Evolutionary conservation across 495 filamentous ascomycete species (phyloP).

Genomic region (Neurospora discreta): DNA sequence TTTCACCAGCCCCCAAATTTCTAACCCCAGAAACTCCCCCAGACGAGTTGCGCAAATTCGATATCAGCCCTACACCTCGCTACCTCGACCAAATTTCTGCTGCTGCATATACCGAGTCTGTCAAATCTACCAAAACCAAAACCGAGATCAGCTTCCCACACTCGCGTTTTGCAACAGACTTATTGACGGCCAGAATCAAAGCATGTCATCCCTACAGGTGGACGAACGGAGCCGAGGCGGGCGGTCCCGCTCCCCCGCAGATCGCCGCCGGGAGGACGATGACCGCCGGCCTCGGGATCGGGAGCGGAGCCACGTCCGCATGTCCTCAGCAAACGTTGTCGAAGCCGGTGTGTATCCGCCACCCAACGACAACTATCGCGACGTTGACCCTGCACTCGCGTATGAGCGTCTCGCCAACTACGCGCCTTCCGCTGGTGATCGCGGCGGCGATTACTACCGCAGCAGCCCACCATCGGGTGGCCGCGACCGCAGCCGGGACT

Average conservation of each 20-base stretch:
- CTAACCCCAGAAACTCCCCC: not conserved
- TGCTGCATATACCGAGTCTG: not conserved
- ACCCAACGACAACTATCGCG: constrained; percentile 22
- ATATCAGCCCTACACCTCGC: not conserved
- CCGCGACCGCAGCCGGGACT: constrained; percentile 15
- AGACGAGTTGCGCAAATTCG: not conserved
- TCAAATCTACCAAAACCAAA: not conserved
- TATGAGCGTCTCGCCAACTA: constrained; percentile 23
- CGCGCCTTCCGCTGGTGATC: constrained; percentile 19
- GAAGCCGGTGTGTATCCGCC: constrained; percentile 41
- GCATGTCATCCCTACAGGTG: constrained; percentile 40
- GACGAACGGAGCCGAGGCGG: constrained; percentile 47
- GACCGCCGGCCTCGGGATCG: constrained; percentile 17
- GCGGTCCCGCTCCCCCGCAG: constrained; percentile 48
- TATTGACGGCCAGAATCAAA: not conserved
- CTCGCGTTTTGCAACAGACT: not conserved
- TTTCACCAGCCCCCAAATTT: not conserved
- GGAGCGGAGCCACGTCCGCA: constrained; percentile 32
- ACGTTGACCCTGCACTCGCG: constrained; percentile 19
- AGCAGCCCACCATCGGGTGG: constrained; percentile 5
- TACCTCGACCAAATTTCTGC: not conserved
- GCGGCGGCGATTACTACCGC: constrained; percentile 15
- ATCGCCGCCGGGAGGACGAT: constrained; percentile 24
- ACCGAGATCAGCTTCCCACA: not conserved
- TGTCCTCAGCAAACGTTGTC: constrained; percentile 21